phyloP scores from a whole-genome alignment of 2,329 filamentous ascomycete genomes.

The Verticillium dahliae region DNA sequence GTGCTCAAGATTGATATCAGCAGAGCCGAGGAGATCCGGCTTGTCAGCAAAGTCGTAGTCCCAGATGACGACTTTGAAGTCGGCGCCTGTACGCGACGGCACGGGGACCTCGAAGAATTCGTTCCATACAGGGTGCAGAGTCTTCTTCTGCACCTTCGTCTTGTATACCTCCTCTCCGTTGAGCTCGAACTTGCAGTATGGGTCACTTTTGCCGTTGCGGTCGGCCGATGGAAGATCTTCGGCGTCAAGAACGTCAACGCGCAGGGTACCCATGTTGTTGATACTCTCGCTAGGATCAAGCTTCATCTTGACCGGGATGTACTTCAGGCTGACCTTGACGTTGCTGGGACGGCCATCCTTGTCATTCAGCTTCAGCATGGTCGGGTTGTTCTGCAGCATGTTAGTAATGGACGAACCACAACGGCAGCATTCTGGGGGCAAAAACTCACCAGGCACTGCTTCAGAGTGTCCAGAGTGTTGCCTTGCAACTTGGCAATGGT shows the following conservation, averaged over 20 bases:
- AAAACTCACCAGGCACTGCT: slow-evolving; percentile 69
- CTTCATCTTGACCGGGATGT: slow-evolving; percentile 88
- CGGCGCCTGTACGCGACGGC: slow-evolving; percentile 75
- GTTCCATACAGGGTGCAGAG: slow-evolving; percentile 89
- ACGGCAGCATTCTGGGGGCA: neutral
- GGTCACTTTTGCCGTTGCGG: slow-evolving; percentile 93
- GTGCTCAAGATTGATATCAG: slow-evolving; percentile 67
- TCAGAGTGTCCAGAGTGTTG: slow-evolving; percentile 79
- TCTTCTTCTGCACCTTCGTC: slow-evolving; percentile 96
- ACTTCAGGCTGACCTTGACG: slow-evolving; percentile 88
- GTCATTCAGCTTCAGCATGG: slow-evolving; percentile 71
- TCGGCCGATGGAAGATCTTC: slow-evolving; percentile 86
- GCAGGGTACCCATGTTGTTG: slow-evolving; percentile 95
- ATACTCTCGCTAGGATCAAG: slow-evolving; percentile 94
- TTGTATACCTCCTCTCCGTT: slow-evolving; percentile 90
- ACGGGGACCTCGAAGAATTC: slow-evolving; percentile 86
- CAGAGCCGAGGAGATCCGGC: slow-evolving; percentile 79
- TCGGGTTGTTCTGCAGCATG: slow-evolving; percentile 72
- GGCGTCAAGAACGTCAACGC: slow-evolving; percentile 87
- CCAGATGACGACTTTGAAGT: slow-evolving; percentile 78
- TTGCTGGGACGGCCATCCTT: slow-evolving; percentile 70
- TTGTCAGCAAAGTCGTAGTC: slow-evolving; percentile 98
- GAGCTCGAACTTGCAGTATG: slow-evolving; percentile 90
- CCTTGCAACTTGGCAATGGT: slow-evolving; percentile 78
- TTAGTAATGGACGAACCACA: neutral